These are phyloP conservation scores for Cutaneotrichosporon sp. DNA, from an alignment of 1,284 basidiomycete species.

Conservation along the genomic window DNA sequence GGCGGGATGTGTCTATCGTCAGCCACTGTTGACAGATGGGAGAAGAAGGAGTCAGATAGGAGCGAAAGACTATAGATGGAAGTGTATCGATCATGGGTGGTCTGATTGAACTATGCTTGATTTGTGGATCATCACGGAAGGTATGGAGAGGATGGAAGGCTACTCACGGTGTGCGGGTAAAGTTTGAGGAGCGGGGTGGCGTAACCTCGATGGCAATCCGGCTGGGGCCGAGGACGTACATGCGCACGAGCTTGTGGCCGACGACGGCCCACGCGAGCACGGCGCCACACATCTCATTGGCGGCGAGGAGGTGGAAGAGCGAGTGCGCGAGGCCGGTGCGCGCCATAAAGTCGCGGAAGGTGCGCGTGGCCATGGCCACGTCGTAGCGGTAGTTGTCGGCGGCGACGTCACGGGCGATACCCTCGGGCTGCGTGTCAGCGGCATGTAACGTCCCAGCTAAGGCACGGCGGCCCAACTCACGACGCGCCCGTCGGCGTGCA, in stretches of 20 bases:
- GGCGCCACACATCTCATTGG: slow-evolving; percentile 11
- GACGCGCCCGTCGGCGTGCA: neutral
- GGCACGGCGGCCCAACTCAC: neutral
- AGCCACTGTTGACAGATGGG: neutral
- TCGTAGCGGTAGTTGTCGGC: neutral
- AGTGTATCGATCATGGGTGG: slow-evolving; percentile 64
- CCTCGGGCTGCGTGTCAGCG: neutral
- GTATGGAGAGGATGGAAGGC: neutral
- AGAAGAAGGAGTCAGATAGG: slow-evolving; percentile 10
- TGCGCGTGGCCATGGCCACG: neutral
- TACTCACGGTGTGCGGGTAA: neutral
- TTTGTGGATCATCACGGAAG: slow-evolving; percentile 15
- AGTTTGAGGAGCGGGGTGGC: neutral
- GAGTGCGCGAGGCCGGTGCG: slow-evolving; percentile 4
- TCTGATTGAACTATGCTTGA: slow-evolving; percentile 93
- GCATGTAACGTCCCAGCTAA: neutral
- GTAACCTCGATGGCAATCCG: slow-evolving; percentile 8
- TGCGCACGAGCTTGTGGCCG: neutral
- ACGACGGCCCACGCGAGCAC: slow-evolving; percentile 6
- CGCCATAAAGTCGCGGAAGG: slow-evolving; percentile 8
- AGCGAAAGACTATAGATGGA: slow-evolving; percentile 49
- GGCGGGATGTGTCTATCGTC: neutral
- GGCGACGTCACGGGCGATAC: neutral
- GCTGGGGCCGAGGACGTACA: slow-evolving; percentile 9
- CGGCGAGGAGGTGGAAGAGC: slow-evolving; percentile 9